Base-by-base conservation (phyloP, 2,329 filamentous ascomycete genomes). In the Aspergillus ochraceoroseus region DNA sequence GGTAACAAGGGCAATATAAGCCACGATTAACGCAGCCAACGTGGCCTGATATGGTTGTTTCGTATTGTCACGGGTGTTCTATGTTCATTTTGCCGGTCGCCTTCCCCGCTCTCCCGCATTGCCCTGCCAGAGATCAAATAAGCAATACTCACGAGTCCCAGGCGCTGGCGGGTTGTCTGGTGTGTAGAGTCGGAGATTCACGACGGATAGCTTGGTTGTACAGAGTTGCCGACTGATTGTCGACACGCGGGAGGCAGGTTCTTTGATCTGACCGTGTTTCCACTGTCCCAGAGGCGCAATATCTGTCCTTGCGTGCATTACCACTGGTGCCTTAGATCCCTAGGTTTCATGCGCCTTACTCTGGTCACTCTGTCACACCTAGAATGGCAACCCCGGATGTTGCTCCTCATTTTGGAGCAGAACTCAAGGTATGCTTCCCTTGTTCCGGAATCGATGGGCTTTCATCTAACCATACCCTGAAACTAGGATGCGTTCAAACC, bases 401-500 rank as follows among this genome's bases (percentile, higher is more conserved):
- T 62, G 76, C 81, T 70, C 87, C 87, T 61, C 85, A 86, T 57
- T 95, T 98, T 68, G 92, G 92, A 70, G 80, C 84, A 44, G 89
- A 95, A 73, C 76, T 96, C 65, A 96, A 94, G 84, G 88, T 89
- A 71, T 13, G 27, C 28, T 1, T 14, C 19, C 15, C 5, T 15
- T 7, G 4, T 2, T 2, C 12, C 17, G 11, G 8, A 33, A n/a
- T 11, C 25, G 2, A 14, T 7, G 1, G 7, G 17, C 9, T 17
- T 15, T 23, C 34, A 48, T 69, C 53, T 52, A 50, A 57, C 38
- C 12, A 19, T 17, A 8, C 49, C 19, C 41, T 28, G 36, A 17
- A n/a, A 27, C 43, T 60, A 95, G 87, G 92, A 98, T 80, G 87
- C 85, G 61, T 98, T 95, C 76, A 95, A 94, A 68, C 80, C 87